Conservation (phyloP, 2,329 filamentous ascomycete genomes). For the Hortaea werneckii region DNA sequence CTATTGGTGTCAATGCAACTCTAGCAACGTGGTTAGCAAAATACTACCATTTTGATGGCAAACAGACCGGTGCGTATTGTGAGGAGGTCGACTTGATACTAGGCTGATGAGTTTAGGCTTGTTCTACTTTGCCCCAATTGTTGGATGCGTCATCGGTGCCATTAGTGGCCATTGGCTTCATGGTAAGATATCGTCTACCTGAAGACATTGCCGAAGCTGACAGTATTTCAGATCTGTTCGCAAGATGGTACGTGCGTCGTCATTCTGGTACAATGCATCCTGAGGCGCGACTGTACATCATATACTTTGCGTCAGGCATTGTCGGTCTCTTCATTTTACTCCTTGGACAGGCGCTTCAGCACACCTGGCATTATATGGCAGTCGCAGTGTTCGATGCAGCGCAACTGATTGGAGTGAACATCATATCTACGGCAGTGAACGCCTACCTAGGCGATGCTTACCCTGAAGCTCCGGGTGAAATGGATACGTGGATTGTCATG, state of each 20-base stretch:
- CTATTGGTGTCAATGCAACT: conserved; percentile 14
- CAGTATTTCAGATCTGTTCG: background rate
- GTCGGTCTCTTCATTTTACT: conserved; percentile 42
- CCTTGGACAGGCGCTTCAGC: conserved; percentile 42
- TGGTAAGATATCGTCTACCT: conserved; percentile 31
- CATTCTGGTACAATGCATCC: conserved; percentile 45
- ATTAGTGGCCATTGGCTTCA: conserved; percentile 47
- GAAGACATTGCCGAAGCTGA: background rate
- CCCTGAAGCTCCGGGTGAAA: conserved; percentile 44
- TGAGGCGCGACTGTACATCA: conserved; percentile 43
- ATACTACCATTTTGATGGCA: conserved; percentile 33
- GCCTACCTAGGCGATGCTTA: conserved; percentile 33
- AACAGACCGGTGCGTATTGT: background rate
- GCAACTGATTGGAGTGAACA: conserved; percentile 48
- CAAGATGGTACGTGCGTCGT: conserved; percentile 18
- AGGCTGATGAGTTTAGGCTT: conserved; percentile 24
- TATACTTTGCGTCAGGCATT: conserved; percentile 39
- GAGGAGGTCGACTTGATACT: background rate
- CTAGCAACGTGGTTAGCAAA: conserved; percentile 14
- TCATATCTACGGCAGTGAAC: conserved; percentile 43
- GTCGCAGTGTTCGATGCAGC: conserved; percentile 41
- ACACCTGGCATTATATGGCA: conserved; percentile 44
- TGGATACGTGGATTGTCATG: conserved; percentile 44
- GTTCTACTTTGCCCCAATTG: conserved; percentile 50
- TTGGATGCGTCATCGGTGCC: conserved; percentile 46